A percentile compares a stretch with the other conserved stretches of the same genome.
Evolutionary conservation across 768 basidiomycete genomes (phyloP).

Genomic region (Suillus variegatus): DNA sequence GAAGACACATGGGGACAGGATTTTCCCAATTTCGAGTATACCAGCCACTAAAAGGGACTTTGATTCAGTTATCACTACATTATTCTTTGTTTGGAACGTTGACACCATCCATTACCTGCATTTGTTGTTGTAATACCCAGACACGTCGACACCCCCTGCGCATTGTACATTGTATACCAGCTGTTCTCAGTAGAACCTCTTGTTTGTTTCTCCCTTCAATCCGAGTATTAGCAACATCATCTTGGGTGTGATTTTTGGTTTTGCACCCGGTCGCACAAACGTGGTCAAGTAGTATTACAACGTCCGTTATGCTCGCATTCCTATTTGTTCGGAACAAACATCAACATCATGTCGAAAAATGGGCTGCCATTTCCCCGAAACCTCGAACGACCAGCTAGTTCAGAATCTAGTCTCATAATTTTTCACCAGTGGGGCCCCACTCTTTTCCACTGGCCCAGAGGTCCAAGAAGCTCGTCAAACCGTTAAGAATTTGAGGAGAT

Average conservation of each 20-base stretch:
- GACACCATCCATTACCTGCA: constrained; percentile 10
- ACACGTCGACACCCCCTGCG: constrained; percentile 1
- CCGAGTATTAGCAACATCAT: constrained; percentile 13
- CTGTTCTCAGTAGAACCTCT: constrained; percentile 11
- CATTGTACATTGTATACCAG: constrained; percentile 9
- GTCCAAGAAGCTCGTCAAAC: constrained; percentile 66
- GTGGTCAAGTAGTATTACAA: not conserved
- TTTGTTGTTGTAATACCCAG: constrained; percentile 15
- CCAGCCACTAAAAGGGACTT: constrained; percentile 22
- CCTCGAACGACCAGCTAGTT: constrained; percentile 18
- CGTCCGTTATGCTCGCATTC: constrained; percentile 15
- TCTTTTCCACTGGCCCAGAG: constrained; percentile 1
- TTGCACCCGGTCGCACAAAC: not conserved
- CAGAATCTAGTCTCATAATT: constrained; percentile 4
- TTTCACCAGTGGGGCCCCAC: constrained; percentile 16
- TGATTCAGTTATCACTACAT: constrained; percentile 13
- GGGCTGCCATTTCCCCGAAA: constrained; percentile 27
- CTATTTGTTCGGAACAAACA: constrained; percentile 35
- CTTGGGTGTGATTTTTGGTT: constrained; percentile 8
- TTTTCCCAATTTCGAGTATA: constrained; percentile 84
- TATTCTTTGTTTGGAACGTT: constrained; percentile 8
- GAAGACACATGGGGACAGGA: constrained; percentile 63
- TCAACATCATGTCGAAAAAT: constrained; percentile 37
- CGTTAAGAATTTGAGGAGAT: constrained; percentile 68
- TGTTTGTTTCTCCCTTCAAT: constrained; percentile 7